Conservation (phyloP, 345 rosid genomes). For the Salix udensis region DNA sequence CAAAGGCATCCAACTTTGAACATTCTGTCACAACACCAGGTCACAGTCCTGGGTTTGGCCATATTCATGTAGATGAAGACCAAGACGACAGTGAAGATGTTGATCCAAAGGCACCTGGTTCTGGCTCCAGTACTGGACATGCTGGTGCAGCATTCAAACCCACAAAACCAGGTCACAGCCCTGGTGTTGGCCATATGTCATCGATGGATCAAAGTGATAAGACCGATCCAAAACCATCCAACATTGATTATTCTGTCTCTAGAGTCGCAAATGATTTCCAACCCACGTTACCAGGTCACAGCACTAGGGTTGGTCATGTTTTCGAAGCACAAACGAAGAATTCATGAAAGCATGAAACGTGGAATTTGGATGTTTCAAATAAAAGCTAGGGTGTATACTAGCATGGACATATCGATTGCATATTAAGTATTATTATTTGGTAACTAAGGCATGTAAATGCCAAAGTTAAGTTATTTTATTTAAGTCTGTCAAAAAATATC, state of each 20-base stretch:
- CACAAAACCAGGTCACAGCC: constrained; percentile 46
- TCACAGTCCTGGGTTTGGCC: too few relatives aligned
- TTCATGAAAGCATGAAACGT: constrained; percentile 25
- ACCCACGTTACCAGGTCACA: constrained; percentile 40
- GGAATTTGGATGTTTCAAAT: neutral
- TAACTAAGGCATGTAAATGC: neutral
- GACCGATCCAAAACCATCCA: neutral
- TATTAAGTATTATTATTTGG: neutral
- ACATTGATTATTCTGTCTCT: neutral
- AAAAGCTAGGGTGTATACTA: neutral
- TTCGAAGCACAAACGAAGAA: constrained; percentile 18
- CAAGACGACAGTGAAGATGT: neutral
- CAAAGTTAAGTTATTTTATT: neutral
- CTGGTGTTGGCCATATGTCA: constrained; percentile 43
- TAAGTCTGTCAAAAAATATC: neutral
- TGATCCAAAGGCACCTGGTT: neutral
- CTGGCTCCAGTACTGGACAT: neutral
- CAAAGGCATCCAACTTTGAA: neutral
- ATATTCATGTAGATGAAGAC: too few relatives aligned
- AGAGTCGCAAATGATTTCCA: constrained; percentile 25
- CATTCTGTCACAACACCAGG: too few relatives aligned
- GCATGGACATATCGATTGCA: neutral
- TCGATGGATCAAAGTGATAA: neutral
- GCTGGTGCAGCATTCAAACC: constrained; percentile 13
- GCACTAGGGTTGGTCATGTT: constrained; percentile 44